These are phyloP conservation scores for Combretum micranthum DNA, from an alignment of 345 rosid species.

Conservation along the genomic window DNA sequence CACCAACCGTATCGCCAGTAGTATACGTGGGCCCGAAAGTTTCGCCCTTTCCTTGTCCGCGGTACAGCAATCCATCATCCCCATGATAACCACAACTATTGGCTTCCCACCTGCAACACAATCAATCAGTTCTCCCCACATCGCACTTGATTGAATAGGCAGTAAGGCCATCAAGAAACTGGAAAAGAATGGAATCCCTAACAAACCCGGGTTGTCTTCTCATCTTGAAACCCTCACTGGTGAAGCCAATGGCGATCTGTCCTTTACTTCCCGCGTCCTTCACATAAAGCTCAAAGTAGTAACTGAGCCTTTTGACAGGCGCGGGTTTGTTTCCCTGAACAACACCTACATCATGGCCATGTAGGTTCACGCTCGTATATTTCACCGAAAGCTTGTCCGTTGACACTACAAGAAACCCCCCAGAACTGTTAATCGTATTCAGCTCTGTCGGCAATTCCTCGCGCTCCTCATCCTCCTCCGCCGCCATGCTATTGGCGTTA, in stretches of 20 bases:
- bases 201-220: conserved; percentile 84
- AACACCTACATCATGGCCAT: conserved; percentile 85
- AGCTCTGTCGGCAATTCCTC: conserved; percentile 81
- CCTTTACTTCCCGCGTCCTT: conserved; percentile 73
- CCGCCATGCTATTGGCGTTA: conserved; percentile 3
- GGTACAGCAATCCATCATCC: conserved; percentile 80
- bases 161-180: neutral
- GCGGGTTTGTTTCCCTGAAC: conserved; percentile 82
- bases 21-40: conserved; percentile 82
- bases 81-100: conserved; percentile 97
- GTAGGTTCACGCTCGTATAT: conserved; percentile 51
- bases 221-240: conserved; percentile 69
- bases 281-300: conserved; percentile 90
- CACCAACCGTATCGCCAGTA: conserved; percentile 72
- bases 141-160: neutral
- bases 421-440: conserved; percentile 79
- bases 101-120: conserved; percentile 70
- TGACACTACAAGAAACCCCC: conserved; percentile 73
- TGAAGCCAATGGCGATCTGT: conserved; percentile 79
- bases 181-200: neutral
- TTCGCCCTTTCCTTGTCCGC: conserved; percentile 71
- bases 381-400: conserved; percentile 76
- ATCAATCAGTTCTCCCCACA: neutral
- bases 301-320: conserved; percentile 59
- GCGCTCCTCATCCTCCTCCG: conserved; percentile 30